Percentiles rank a stretch among this genome's conserved stretches.
Conservation (phyloP, 345 rosid species). For the Rhodamnia rubescens region DNA sequence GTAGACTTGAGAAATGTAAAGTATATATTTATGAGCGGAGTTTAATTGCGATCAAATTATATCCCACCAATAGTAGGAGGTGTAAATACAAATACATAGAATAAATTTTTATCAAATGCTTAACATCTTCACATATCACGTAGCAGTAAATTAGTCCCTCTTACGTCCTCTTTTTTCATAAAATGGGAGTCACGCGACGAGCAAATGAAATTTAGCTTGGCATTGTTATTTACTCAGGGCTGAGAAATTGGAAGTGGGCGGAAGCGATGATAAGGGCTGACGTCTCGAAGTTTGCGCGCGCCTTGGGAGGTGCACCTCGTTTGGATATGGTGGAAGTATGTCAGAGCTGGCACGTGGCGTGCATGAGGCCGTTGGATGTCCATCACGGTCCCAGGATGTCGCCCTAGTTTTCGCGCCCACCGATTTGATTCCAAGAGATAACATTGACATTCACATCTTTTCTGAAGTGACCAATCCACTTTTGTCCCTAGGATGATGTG, state of each 20-base stretch:
- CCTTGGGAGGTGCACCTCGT: slow-evolving; percentile 14
- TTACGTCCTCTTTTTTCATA: background rate
- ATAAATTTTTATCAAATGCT: background rate
- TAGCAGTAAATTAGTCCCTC: background rate
- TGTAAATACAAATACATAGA: no score
- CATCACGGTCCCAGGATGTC: background rate
- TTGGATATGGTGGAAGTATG: background rate
- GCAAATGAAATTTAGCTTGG: background rate
- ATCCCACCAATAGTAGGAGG: no score
- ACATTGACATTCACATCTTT: background rate
- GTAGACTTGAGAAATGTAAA: background rate
- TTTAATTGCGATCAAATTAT: no score
- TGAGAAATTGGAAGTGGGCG: background rate
- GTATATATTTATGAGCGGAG: no score
- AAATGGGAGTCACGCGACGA: background rate
- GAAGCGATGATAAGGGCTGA: background rate
- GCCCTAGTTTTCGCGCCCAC: background rate
- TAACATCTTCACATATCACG: background rate
- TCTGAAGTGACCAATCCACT: background rate
- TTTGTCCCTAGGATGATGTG: no score
- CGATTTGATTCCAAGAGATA: background rate
- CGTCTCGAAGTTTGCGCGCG: slow-evolving; percentile 10
- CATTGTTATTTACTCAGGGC: background rate
- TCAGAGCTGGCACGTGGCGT: background rate
- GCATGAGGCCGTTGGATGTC: background rate